Conservation (phyloP, 179 eudicot genomes). For the Heliamphora pulchella region DNA sequence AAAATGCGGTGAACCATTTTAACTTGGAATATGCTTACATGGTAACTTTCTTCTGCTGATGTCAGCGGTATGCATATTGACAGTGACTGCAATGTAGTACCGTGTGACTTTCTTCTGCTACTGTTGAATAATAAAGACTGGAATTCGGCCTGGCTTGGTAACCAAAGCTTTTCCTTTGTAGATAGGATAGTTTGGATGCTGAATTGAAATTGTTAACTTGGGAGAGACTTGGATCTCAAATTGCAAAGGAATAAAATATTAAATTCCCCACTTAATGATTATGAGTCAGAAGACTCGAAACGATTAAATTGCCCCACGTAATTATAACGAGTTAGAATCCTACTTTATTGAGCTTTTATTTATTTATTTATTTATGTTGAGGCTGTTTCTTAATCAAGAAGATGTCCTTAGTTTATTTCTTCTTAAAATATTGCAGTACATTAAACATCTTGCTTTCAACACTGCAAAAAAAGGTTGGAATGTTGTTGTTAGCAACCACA, state of each 20-base stretch:
- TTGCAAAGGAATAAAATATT: neutral
- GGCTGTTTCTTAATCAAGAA: neutral
- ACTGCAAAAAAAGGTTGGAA: constrained; percentile 52
- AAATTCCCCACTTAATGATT: neutral
- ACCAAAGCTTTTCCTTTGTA: constrained; percentile 9
- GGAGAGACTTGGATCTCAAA: neutral
- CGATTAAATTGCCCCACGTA: neutral
- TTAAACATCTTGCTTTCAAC: constrained; percentile 36
- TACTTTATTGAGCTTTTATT: neutral
- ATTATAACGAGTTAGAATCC: neutral
- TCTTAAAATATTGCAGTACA: constrained; percentile 26
- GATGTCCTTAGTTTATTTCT: neutral
- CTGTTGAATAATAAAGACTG: too few species aligned
- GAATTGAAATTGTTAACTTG: neutral
- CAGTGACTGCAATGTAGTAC: neutral
- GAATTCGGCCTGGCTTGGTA: neutral
- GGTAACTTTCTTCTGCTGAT: neutral
- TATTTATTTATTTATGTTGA: neutral
- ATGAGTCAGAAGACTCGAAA: too few species aligned
- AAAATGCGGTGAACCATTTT: neutral
- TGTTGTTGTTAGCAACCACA: constrained; percentile 46
- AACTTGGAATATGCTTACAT: neutral
- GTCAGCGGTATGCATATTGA: too few species aligned
- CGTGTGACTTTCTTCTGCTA: too few species aligned
- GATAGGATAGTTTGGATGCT: neutral